Evolutionary conservation across 768 basidiomycete genomes (phyloP).

Genomic region (Pleurotus salmoneostramineus): DNA sequence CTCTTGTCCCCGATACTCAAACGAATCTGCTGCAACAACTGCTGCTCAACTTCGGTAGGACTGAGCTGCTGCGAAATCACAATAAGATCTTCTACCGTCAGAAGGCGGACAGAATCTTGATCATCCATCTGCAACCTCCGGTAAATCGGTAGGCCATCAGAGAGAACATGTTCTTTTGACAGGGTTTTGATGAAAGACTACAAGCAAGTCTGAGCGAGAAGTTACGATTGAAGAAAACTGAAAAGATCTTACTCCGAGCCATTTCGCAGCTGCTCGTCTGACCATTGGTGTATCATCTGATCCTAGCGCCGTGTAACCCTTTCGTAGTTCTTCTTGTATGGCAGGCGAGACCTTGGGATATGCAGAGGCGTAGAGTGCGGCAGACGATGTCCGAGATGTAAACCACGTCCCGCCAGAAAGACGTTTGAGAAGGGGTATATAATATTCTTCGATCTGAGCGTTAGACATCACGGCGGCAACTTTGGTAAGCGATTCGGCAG

Average conservation of each 20-base stretch:
- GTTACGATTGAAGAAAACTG: slow-evolving; percentile 2
- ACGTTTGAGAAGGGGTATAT: slow-evolving; percentile 87
- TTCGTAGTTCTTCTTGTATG: slow-evolving; percentile 85
- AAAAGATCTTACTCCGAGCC: slow-evolving; percentile 76
- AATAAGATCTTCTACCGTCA: slow-evolving; percentile 96
- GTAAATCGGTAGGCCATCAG: slow-evolving; percentile 90
- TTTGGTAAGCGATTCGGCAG: slow-evolving; percentile 93
- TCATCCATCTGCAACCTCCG: slow-evolving; percentile 93
- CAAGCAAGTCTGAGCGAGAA: slow-evolving; percentile 11
- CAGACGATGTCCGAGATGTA: slow-evolving; percentile 94
- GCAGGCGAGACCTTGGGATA: slow-evolving; percentile 74
- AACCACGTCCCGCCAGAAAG: slow-evolving; percentile 97
- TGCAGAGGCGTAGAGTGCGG: slow-evolving; percentile 87
- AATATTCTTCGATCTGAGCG: slow-evolving; percentile 81
- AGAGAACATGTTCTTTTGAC: slow-evolving; percentile 73
- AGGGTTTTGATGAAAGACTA: slow-evolving; percentile 81
- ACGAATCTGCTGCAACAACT: slow-evolving; percentile 83
- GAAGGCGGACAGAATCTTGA: slow-evolving; percentile 93
- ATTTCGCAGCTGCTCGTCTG: slow-evolving; percentile 91
- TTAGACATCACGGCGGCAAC: slow-evolving; percentile 75
- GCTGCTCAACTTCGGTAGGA: slow-evolving; percentile 87
- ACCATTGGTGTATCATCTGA: slow-evolving; percentile 99
- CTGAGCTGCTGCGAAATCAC: slow-evolving; percentile 82
- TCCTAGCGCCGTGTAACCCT: slow-evolving; percentile 76
- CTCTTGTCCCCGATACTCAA: slow-evolving; percentile 92